A percentile compares a stretch with the other conserved stretches of the same genome.
Conservation (phyloP, 177 flowering plant genomes). For the Vitis hybrid region DNA sequence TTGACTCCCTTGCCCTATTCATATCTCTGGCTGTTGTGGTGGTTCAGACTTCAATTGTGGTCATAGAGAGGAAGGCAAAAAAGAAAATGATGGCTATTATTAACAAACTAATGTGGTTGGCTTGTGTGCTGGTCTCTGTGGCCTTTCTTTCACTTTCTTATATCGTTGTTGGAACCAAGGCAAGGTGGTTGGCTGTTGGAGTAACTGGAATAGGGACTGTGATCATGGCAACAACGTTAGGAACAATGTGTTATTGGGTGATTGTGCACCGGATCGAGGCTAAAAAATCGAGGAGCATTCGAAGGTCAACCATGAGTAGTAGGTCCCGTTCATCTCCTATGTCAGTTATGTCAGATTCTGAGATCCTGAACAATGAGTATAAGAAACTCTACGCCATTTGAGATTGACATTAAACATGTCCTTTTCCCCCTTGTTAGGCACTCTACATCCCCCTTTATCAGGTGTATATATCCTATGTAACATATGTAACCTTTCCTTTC, state of each 20-base stretch:
- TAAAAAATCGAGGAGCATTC: constrained; percentile 42
- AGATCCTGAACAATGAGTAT: constrained; percentile 36
- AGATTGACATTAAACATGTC: constrained; percentile 2
- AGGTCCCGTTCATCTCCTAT: constrained; percentile 47
- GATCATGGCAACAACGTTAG: constrained; percentile 40
- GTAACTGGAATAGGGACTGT: constrained; percentile 31
- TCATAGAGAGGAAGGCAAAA: constrained; percentile 41
- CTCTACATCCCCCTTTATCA: neutral
- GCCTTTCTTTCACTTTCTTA: constrained; percentile 42
- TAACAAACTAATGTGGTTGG: constrained; percentile 59
- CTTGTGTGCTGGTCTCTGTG: constrained; percentile 41
- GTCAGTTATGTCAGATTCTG: constrained; percentile 51
- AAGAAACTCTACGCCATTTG: constrained; percentile 69
- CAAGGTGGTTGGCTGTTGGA: constrained; percentile 31
- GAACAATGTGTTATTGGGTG: constrained; percentile 60
- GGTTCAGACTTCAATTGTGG: constrained; percentile 47
- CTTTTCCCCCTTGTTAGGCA: neutral
- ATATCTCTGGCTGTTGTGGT: constrained; percentile 82
- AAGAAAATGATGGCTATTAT: constrained; percentile 45
- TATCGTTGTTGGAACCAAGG: constrained; percentile 32
- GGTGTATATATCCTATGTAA: constrained; percentile 5
- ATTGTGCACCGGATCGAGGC: constrained; percentile 63
- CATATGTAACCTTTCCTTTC: neutral
- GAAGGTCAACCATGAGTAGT: constrained; percentile 58
- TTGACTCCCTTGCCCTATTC: constrained; percentile 88